Evolutionary conservation across 177 flowering plant species (phyloP), one percentile per base, ranked within the genome.

Genomic region (Tripterygium wilfordii): DNA sequence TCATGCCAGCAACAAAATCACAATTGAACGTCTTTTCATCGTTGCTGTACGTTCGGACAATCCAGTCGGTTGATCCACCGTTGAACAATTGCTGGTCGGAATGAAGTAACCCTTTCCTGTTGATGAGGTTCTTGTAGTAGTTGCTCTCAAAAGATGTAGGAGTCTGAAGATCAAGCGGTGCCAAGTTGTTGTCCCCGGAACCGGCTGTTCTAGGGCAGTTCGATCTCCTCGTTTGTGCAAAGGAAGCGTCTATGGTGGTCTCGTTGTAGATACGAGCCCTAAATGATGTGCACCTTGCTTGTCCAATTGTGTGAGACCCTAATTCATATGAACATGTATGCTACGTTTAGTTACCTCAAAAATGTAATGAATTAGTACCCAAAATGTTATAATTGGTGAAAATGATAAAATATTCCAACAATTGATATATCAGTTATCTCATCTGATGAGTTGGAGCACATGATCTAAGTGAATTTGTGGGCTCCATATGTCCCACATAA

Each of bases 261-360:
- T 79, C 88, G 60, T 83, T 86, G 77, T 78, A 83, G 23, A 86
- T 69, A 15, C 67, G 70, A 0, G 68, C 51, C 39, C 95, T 66
- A 64, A 86, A 86, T 36, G 2, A 28, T 1, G 80, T 70, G 69
- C 95, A 80, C 65, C 91, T 73, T 51, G 95, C 80, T 63, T 73
- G 75, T 41, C 95, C 91, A 13, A 86, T 81, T 8, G 91, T 86
- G 60, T 86, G 95, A 0, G 63, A 20, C 5, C 95, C 88, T 82
- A 30, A 22, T n/a, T n/a, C n/a, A n/a, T n/a, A n/a, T n/a, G n/a
- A n/a, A n/a, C n/a, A n/a, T n/a, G n/a, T n/a, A n/a, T n/a, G n/a
- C 3, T 4, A n/a, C 12, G 33, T 30, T 30, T 30, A 30, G 12
- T 30, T 30, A 30, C 12, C 7, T 30, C 7, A 6, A 6, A 30